Conservation (phyloP, 164 flowering plant genomes). For the Liquidambar formosana region DNA sequence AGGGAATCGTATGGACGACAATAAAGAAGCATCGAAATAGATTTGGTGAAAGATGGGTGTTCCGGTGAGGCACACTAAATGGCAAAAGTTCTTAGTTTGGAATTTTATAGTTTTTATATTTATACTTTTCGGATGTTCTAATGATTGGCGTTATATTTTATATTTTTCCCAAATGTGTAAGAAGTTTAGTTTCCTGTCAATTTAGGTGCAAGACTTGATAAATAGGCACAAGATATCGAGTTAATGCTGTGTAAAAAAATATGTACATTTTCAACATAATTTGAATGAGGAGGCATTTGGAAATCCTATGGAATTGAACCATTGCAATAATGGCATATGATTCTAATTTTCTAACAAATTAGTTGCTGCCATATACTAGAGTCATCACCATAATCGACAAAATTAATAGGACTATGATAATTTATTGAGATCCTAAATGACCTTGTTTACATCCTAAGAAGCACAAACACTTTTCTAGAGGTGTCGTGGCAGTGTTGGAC, state of each 20-base stretch:
- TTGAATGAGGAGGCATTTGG: background rate
- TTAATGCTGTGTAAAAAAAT: background rate
- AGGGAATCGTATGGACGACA: constrained; percentile 44
- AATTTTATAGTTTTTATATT: background rate
- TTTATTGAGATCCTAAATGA: too few species aligned
- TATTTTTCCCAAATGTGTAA: too few species aligned
- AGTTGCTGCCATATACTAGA: too few species aligned
- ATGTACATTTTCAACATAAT: background rate
- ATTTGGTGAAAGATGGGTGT: constrained; percentile 51
- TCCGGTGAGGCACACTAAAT: constrained; percentile 40
- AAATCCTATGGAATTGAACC: background rate
- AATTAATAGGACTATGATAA: too few species aligned
- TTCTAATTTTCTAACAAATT: background rate
- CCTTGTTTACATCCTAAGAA: too few species aligned
- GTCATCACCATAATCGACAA: too few species aligned
- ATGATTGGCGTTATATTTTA: background rate
- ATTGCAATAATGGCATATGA: background rate
- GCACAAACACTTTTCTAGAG: too few species aligned
- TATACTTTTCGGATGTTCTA: too few species aligned
- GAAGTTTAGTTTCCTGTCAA: too few species aligned
- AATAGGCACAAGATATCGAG: background rate
- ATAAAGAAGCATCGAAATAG: constrained; percentile 43
- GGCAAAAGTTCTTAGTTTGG: background rate
- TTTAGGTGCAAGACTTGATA: background rate
- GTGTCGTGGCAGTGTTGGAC: too few species aligned